Evolutionary conservation across 2,329 filamentous ascomycete genomes (phyloP).

Genomic region (Talaromyces rugulosus): DNA sequence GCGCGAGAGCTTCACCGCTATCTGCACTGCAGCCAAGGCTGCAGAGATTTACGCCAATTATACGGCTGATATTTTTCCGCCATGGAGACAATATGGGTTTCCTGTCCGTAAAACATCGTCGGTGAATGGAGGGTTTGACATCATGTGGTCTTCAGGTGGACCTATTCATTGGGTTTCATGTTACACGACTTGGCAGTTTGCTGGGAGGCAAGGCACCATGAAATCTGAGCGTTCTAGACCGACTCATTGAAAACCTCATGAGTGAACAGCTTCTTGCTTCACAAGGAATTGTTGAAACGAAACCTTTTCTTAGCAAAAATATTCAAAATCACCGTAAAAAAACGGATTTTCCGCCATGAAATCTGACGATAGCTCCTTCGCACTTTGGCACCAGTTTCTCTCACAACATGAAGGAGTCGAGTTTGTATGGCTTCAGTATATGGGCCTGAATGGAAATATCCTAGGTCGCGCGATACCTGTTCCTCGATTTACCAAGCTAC

Average conservation of each 20-base stretch:
- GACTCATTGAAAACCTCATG: background rate
- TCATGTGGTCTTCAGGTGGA: background rate
- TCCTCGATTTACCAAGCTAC: background rate
- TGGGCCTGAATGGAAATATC: conserved; percentile 8
- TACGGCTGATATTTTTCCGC: background rate
- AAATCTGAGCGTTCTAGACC: background rate
- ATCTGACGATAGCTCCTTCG: background rate
- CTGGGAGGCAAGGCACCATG: background rate
- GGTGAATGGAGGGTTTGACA: background rate
- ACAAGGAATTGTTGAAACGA: background rate
- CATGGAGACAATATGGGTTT: background rate
- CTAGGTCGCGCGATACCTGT: conserved; percentile 9
- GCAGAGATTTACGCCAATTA: background rate
- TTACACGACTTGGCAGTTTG: background rate
- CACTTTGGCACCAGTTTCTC: conserved; percentile 1
- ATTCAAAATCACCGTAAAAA: background rate
- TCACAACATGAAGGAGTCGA: background rate
- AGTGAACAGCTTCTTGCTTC: background rate
- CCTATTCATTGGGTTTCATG: background rate
- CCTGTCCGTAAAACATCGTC: background rate
- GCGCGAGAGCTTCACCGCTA: background rate
- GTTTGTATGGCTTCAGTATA: conserved; percentile 6
- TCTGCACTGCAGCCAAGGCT: background rate
- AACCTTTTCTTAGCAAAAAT: background rate
- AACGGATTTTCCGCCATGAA: background rate